phyloP scores from a whole-genome alignment of 1,284 basidiomycete genomes.

The Takashimella koratensis region DNA sequence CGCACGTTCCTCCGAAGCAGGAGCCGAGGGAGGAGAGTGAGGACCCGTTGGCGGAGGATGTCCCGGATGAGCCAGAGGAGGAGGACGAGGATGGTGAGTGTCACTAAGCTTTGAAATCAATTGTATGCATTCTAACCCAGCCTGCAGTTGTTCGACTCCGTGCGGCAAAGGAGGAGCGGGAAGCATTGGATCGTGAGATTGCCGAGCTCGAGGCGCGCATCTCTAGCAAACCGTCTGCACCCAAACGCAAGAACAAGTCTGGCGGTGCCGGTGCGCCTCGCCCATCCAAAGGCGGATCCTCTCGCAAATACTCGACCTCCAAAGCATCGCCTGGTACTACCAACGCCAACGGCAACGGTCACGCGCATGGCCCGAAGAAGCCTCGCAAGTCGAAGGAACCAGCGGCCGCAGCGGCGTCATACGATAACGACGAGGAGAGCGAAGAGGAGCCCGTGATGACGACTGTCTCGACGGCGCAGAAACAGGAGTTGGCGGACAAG shows the following conservation, averaged over 20 bases:
- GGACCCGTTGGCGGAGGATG: slow-evolving; percentile 55
- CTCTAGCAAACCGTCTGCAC: slow-evolving; percentile 13
- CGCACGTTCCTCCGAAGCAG: slow-evolving; percentile 61
- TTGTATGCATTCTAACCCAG: neutral
- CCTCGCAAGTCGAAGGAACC: slow-evolving; percentile 37
- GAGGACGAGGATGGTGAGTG: slow-evolving; percentile 49
- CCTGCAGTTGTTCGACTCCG: slow-evolving; percentile 9
- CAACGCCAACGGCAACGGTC: slow-evolving; percentile 28
- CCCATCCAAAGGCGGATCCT: slow-evolving; percentile 37
- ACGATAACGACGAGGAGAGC: slow-evolving; percentile 50
- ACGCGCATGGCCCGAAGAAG: slow-evolving; percentile 24
- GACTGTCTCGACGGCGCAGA: slow-evolving; percentile 77
- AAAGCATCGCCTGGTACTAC: slow-evolving; percentile 30
- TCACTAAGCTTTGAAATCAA: neutral
- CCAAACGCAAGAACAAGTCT: slow-evolving; percentile 18
- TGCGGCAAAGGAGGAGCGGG: slow-evolving; percentile 16
- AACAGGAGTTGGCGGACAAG: slow-evolving; percentile 91
- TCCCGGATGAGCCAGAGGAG: slow-evolving; percentile 49
- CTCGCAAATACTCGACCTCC: slow-evolving; percentile 34
- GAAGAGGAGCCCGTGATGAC: slow-evolving; percentile 28
- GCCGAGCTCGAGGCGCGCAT: slow-evolving; percentile 30
- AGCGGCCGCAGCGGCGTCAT: slow-evolving; percentile 10
- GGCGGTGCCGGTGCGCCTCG: slow-evolving; percentile 51
- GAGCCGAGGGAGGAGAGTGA: slow-evolving; percentile 51
- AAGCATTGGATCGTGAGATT: slow-evolving; percentile 24